phyloP scores from a whole-genome alignment of 1,139 yeast species.

The Candida sp. region DNA sequence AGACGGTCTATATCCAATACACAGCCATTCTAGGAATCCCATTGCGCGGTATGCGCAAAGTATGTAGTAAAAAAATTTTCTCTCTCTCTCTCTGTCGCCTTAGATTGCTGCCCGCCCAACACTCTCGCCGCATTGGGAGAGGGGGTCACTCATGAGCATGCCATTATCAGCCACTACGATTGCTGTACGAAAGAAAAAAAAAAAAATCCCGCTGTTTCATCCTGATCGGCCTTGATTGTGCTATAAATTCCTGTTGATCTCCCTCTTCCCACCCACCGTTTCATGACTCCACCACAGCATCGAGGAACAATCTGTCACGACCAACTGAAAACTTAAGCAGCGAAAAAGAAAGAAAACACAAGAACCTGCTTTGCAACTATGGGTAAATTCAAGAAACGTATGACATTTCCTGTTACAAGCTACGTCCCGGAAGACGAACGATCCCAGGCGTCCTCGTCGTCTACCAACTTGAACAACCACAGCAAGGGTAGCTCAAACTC shows the following conservation, averaged over 20 bases:
- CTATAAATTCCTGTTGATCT: too few relatives aligned
- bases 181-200: background rate
- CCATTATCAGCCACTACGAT: too few relatives aligned
- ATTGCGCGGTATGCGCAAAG: background rate
- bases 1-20: background rate
- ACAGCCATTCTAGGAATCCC: background rate
- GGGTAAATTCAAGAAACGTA: constrained; percentile 4
- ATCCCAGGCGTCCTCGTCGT: background rate
- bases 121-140: too few relatives aligned
- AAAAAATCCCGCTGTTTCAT: too few relatives aligned
- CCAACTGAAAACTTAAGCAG: background rate
- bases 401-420: background rate
- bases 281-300: background rate
- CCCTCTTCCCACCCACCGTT: background rate
- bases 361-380: background rate
- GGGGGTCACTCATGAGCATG: too few relatives aligned
- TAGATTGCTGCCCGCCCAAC: too few relatives aligned
- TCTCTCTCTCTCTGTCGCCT: too few relatives aligned
- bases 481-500: constrained; percentile 2
- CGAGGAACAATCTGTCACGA: background rate
- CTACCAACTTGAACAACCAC: background rate
- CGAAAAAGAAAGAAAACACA: background rate
- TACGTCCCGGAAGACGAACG: constrained; percentile 2
- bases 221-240: too few relatives aligned
- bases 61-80: too few relatives aligned